These are phyloP conservation scores for Penicillium italicum DNA, from an alignment of 2,329 filamentous ascomycete genomes.

Conservation along the genomic window DNA sequence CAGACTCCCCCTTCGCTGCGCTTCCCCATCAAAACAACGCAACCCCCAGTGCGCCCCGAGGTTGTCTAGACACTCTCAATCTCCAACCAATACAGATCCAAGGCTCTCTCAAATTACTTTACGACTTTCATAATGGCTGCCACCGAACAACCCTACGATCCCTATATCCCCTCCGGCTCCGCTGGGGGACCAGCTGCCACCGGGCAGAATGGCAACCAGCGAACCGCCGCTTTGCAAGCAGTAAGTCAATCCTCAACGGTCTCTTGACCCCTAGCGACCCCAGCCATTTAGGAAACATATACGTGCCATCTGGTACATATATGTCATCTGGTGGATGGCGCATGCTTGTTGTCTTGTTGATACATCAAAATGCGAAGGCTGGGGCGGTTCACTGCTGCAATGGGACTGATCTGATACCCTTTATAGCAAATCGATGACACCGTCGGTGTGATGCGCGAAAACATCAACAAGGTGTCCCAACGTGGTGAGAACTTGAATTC, in stretches of 20 bases:
- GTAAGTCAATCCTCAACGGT: conserved; percentile 56
- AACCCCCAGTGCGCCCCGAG: conserved; percentile 16
- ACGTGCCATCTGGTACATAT: too few species aligned
- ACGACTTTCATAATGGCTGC: conserved; percentile 47
- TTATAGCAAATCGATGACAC: conserved; percentile 93
- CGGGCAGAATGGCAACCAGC: conserved; percentile 55
- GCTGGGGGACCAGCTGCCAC: conserved; percentile 52
- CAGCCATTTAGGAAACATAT: not conserved
- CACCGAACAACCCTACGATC: conserved; percentile 69
- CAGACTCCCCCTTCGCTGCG: not conserved
- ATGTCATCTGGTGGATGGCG: not conserved
- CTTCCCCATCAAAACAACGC: conserved; percentile 17
- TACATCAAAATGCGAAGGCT: not conserved
- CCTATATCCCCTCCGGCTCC: conserved; percentile 74
- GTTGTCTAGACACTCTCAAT: conserved; percentile 6
- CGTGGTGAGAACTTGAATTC: conserved; percentile 85
- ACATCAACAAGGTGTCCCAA: conserved; percentile 94
- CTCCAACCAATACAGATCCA: conserved; percentile 14
- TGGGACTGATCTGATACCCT: conserved; percentile 19
- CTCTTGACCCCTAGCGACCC: not conserved
- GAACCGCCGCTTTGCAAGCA: conserved; percentile 74
- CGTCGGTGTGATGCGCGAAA: conserved; percentile 91
- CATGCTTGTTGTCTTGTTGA: not conserved
- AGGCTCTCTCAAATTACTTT: not conserved
- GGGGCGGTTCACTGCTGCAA: not conserved